Base-by-base conservation (phyloP, 148 eudicot species). In the Diospyros lotus region DNA sequence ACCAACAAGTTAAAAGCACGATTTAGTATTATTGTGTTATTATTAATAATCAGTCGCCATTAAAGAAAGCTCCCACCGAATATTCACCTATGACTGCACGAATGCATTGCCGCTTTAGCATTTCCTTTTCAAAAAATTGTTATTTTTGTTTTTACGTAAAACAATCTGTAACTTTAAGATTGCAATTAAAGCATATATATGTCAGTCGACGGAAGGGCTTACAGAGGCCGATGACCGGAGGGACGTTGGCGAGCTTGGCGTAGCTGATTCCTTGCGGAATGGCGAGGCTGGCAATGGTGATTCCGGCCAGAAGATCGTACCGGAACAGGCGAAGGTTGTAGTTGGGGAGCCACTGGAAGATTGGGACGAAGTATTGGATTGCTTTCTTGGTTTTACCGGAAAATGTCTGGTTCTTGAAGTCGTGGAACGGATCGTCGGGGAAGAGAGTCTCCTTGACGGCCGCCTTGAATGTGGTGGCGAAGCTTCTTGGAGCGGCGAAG, bases 211-310 rank as follows among this genome's bases (percentile, higher is more conserved):
- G 2, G 8, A 41, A 41, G 8, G 14, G 54, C 98, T 87, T 88
- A 94, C 98, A 94, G 1, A 94, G 90, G 52, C 98, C 98, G 51
- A 92, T 68, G 39, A 94, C 80, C 5, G 97, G 98, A 76, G 96
- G 92, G 61, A 94, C 41, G 12, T 77, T 79, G 69, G 92, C 89
- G 61, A 94, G 97, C 66, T 94, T 92, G 41, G 98, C 98, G 9
- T 94, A 94, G 81, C 98, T 94, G 75, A 94, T 92, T 43, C 98
- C 98, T 64, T 94, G 98, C 1, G 98, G 98, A 46, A 94, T 94
- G 18, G 98, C 98, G 45, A 94, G 93, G 79, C 97, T 95, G 50
- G 98, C 94, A 60, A 92, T 86, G 63, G 98, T 95, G 56, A 95
- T 76, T 2, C 98, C 98, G n/a, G 98, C 96, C 11, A 95, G 88